Conservation (phyloP, 176 grass and related monocot species). For the Bolboschoenus planiculmis region DNA sequence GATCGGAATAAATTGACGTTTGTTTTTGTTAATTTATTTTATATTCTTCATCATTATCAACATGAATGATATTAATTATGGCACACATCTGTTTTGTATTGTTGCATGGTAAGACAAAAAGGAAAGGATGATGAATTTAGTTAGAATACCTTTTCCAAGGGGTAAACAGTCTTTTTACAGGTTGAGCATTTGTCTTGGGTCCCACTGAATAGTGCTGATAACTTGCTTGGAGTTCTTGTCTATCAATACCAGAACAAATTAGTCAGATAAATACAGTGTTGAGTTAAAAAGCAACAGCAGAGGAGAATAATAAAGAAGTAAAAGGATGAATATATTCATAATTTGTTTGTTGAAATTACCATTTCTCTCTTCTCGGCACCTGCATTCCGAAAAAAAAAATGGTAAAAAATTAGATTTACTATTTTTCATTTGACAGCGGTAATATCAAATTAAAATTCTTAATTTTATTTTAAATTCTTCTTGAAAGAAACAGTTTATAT, state of each 20-base stretch:
- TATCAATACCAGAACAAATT: constrained; percentile 30
- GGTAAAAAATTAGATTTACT: constrained; percentile 19
- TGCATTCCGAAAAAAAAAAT: constrained; percentile 23
- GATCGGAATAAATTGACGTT: too few relatives aligned
- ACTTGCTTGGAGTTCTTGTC: constrained; percentile 52
- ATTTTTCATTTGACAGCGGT: not conserved
- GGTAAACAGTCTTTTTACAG: constrained; percentile 58
- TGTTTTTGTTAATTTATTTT: too few relatives aligned
- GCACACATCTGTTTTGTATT: not conserved
- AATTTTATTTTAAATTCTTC: not conserved
- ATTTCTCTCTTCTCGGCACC: constrained; percentile 43
- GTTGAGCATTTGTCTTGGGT: constrained; percentile 52
- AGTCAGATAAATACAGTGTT: not conserved
- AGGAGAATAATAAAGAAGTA: not conserved
- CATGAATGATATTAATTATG: not conserved
- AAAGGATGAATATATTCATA: not conserved
- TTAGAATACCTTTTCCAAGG: constrained; percentile 49
- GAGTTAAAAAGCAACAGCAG: constrained; percentile 3
- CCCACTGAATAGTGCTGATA: constrained; percentile 46
- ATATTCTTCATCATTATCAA: not conserved
- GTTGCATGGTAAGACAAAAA: not conserved
- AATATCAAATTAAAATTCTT: constrained; percentile 1
- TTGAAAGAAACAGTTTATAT: not conserved
- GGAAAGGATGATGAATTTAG: not conserved
- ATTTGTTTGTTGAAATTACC: constrained; percentile 27